Evolutionary conservation across 2,329 filamentous ascomycete species (phyloP).

Genomic region (Fusarium domesticum): DNA sequence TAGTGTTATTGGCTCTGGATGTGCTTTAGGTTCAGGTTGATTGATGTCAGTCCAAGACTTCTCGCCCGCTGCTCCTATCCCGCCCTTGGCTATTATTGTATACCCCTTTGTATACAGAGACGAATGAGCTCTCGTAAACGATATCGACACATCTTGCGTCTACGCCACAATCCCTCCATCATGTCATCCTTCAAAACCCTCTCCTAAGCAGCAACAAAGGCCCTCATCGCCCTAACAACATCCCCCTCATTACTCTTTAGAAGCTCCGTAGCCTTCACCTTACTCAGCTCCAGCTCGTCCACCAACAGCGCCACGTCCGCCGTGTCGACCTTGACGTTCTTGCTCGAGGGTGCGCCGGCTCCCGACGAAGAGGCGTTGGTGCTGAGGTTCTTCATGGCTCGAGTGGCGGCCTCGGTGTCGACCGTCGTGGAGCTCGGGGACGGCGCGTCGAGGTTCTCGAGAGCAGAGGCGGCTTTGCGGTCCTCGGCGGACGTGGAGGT

Average conservation of each 20-base stretch:
- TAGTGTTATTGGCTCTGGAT: too few species aligned
- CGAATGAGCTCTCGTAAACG: too few species aligned
- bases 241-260: constrained; percentile 70
- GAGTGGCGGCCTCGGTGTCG: constrained; percentile 66
- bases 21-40: too few species aligned
- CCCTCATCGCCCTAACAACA: constrained; percentile 62
- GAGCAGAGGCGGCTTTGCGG: constrained; percentile 71
- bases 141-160: too few species aligned
- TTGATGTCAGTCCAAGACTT: too few species aligned
- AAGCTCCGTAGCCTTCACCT: constrained; percentile 70
- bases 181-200: not conserved
- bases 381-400: constrained; percentile 66
- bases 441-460: constrained; percentile 63
- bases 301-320: constrained; percentile 69
- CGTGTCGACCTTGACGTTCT: constrained; percentile 70
- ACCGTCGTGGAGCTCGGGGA: constrained; percentile 49
- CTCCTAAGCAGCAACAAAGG: constrained; percentile 40
- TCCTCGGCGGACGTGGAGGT: constrained; percentile 68
- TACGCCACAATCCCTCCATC: not conserved
- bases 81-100: too few species aligned
- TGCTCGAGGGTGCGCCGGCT: constrained; percentile 39
- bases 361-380: constrained; percentile 26
- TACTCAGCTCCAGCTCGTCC: constrained; percentile 69
- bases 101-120: too few species aligned
- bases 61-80: too few species aligned